A percentile compares a stretch with the other conserved stretches of the same genome.
Conservation (phyloP, 202 grass and related monocot species). For the Digitaria exilis region DNA sequence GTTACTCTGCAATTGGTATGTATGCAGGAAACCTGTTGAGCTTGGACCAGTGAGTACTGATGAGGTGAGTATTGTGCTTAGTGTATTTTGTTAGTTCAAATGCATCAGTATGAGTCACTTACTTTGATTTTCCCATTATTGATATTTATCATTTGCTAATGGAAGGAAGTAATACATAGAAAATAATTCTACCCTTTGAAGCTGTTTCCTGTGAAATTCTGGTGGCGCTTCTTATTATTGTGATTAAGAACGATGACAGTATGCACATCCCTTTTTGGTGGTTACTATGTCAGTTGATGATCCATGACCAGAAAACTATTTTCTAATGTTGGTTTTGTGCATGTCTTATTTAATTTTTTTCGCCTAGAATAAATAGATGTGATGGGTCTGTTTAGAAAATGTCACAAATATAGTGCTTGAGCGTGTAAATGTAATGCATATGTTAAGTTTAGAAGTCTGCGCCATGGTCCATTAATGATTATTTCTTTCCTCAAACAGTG, state of each 20-base stretch:
- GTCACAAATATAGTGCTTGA: too few relatives aligned
- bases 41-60: neutral
- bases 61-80: neutral
- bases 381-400: too few relatives aligned
- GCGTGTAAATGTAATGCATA: too few relatives aligned
- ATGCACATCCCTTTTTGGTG: neutral
- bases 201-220: neutral
- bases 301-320: neutral
- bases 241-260: too few relatives aligned
- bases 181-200: neutral
- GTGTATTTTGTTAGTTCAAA: too few relatives aligned
- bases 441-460: too few relatives aligned
- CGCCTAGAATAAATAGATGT: neutral
- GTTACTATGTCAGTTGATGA: neutral
- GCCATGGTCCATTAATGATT: neutral
- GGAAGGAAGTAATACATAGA: neutral
- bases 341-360: neutral
- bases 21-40: conserved; percentile 13
- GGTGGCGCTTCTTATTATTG: neutral
- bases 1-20: neutral
- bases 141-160: too few relatives aligned
- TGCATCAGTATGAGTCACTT: neutral
- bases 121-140: neutral
- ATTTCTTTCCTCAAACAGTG: neutral
- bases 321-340: neutral